Evolutionary conservation across 225 moss, liverwort and hornwort genomes (phyloP).

Genomic region (Physcomitrium patens): DNA sequence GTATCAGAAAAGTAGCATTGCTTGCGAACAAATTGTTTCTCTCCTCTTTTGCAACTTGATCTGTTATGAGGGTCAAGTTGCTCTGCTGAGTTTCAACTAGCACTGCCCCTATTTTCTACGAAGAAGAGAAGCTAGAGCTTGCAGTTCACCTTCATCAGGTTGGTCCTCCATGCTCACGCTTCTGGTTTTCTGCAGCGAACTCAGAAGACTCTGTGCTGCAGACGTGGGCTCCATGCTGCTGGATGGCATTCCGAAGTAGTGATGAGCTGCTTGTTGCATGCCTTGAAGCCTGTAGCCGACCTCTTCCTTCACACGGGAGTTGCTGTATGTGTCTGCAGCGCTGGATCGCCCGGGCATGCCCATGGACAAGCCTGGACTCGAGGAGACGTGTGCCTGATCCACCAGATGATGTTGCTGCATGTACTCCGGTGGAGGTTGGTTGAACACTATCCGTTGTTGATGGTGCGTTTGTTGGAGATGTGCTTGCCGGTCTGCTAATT

Average conservation of each 20-base stretch:
- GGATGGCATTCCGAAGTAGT: slow-evolving; percentile 68
- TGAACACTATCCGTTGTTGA: slow-evolving; percentile 41
- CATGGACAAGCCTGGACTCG: slow-evolving; percentile 59
- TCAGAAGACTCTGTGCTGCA: slow-evolving; percentile 51
- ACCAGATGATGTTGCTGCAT: slow-evolving; percentile 38
- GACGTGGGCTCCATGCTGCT: slow-evolving; percentile 43
- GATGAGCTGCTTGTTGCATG: slow-evolving; percentile 45
- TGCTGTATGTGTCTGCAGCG: slow-evolving; percentile 35
- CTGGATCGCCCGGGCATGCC: slow-evolving; percentile 62
- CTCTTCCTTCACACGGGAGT: slow-evolving; percentile 79
- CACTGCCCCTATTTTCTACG: slow-evolving; percentile 36
- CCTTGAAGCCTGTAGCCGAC: slow-evolving; percentile 54
- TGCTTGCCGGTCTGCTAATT: slow-evolving; percentile 75
- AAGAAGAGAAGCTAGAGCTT: slow-evolving; percentile 54
- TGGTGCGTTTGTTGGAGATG: slow-evolving; percentile 66
- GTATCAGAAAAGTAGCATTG: no score
- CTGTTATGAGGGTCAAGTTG: no score
- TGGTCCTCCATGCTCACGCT: slow-evolving; percentile 40
- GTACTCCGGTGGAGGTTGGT: slow-evolving; percentile 46
- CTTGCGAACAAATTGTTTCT: no score
- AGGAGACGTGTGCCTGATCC: slow-evolving; percentile 46
- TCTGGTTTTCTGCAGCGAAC: slow-evolving; percentile 65
- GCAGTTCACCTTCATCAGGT: slow-evolving; percentile 60
- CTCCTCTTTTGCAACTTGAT: no score
- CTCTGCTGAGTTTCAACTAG: no score